Base-by-base conservation (phyloP, 140 eudicot genomes). In the Bidens hawaiensis region DNA sequence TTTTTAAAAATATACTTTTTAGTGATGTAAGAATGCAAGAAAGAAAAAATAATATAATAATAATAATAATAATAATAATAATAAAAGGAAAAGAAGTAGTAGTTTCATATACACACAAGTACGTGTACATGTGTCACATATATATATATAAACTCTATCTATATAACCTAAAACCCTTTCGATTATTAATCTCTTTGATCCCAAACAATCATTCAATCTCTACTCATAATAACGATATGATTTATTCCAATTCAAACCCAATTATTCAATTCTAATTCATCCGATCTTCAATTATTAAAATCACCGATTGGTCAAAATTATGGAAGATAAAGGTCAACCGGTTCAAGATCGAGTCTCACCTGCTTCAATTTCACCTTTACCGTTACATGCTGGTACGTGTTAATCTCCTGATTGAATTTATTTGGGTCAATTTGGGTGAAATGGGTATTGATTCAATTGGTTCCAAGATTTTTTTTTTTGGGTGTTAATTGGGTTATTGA, bases 311-410 rank as follows among this genome's bases (percentile, higher is more conserved):
- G 65, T 8, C 18, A 15, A 42, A 70, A 73, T 62, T 17, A 80
- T 80, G 85, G 82, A 76, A 49, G 76, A 71, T 42, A 62, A 67
- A 74, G 79, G 79, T 80, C 85, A 76, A 75, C 85, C 67, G 65
- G 84, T 71, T 28, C 45, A 67, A 57, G 82, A 80, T 72, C 79
- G 73, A 73, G 76, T 72, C 68, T 50, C 76, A 38, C 73, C 78
- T 61, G 69, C 73, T 64, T 79, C 85, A 40, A 49, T 50, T 25
- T 62, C 78, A 17, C 46, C 68, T 72, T 61, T 48, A 43, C 81
- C 76, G 53, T 61, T 71, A 21, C 75, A 60, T 31, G 54, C 60
- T 47, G 75, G 72, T 76, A 53, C 10, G 55, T 61, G 12, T 11
- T 49, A 23, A 3, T 27, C 3, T 6, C 18, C 33, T 2, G 26